Conservation (phyloP, 257 asterid species). For the Knoxia roxburghii region DNA sequence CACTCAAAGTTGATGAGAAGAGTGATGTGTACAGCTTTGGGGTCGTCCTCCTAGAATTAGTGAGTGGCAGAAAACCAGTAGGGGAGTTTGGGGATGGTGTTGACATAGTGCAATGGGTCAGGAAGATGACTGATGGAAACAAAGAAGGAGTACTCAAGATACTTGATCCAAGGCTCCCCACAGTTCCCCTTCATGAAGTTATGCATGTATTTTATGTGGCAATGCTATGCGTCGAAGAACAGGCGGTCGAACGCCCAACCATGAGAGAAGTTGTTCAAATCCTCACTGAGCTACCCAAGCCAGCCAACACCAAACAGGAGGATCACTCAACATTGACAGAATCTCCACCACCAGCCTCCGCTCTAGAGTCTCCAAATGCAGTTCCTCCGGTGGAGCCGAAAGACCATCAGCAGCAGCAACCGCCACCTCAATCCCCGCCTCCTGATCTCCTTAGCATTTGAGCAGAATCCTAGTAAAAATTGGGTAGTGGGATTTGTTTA, state of each 20-base stretch:
- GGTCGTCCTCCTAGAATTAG: constrained; percentile 80
- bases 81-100: constrained; percentile 98
- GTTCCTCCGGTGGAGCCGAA: constrained; percentile 17
- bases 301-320: constrained; percentile 33
- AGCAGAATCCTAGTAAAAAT: constrained; percentile 1
- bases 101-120: constrained; percentile 96
- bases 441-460: constrained; percentile 45
- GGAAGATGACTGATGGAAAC: constrained; percentile 76
- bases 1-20: constrained; percentile 94
- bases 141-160: constrained; percentile 74
- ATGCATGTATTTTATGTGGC: constrained; percentile 93
- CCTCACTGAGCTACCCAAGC: constrained; percentile 80
- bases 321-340: constrained; percentile 30
- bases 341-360: constrained; percentile 31
- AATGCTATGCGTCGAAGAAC: constrained; percentile 94
- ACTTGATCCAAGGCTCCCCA: constrained; percentile 76
- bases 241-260: constrained; percentile 91
- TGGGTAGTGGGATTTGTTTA: background rate
- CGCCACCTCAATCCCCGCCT: constrained; percentile 31
- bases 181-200: constrained; percentile 76
- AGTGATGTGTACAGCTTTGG: constrained; percentile 97
- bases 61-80: constrained; percentile 78
- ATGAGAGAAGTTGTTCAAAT: constrained; percentile 97
- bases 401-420: constrained; percentile 25
- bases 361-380: constrained; percentile 41